Base-by-base conservation (phyloP, 176 grass and related monocot genomes). In the Oryza nivara region DNA sequence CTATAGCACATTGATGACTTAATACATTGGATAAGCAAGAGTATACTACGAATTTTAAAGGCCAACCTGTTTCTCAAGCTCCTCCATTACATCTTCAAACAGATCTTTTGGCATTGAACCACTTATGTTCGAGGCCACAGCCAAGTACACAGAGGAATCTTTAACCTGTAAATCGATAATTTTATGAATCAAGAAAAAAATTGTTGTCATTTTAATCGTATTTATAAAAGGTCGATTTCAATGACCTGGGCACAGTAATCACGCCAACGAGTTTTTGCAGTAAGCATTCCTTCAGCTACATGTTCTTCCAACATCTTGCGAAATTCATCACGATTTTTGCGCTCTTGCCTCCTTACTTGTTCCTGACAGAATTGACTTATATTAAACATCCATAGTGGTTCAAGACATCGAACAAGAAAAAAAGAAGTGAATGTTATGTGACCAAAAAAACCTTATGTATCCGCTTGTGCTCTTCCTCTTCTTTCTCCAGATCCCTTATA, bases 61-160 rank as follows among this genome's bases (percentile, higher is more conserved):
- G 11, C n/a, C n/a, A 86, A 99, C 97, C 93, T 99, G 82, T 46
- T 99, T 99, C 19, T 91, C 97, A 79, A 99, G 86, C 85, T 96
- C 93, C 86, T 99, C 93, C 7, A 88, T 61, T 74, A 92, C 82
- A 94, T 96, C 93, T 72, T 96, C 93, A 84, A 93, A 99, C 15
- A 99, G 67, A 34, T 99, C 93, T 89, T 91, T 99, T 14, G 97
- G 93, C 9, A 77, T 94, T 13, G 97, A 94, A 56, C 97, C 93
- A 70, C 93, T 91, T 9, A 68, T 86, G 68, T 99, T 99, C 68
- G 90, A 90, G 14, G 90, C 85, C 65, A 99, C 92, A 77, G 88
- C 82, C 71, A 94, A 48, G 82, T 99, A 99, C 49, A 78, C 75
- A 80, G 81, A 65, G 72, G 81, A 92, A 60, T 94, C 89, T 67